Evolutionary conservation across 1,284 basidiomycete genomes (phyloP), one percentile per base, ranked within the genome.

Genomic region (Ceratobasidium sp.): DNA sequence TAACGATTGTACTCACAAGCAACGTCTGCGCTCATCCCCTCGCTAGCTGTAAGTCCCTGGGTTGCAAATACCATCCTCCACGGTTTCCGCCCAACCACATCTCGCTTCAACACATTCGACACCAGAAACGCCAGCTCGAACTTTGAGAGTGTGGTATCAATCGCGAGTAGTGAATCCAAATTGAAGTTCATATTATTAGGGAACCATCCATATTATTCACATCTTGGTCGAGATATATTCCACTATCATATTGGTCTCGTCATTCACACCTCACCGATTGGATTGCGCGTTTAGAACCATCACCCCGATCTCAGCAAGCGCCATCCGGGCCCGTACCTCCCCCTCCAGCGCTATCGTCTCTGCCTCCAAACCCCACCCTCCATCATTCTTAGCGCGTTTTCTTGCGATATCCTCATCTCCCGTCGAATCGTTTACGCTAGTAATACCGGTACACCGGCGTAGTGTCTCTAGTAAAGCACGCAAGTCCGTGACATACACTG

Each of bases 61-160:
- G 83, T 84, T 0, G 92, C 90, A 84, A 93, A 94, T 0, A 92
- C 86, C 71, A 89, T 90, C 78, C 91, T 88, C 84, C 92, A 92
- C 2, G 93, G 93, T 78, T 90, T 91, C 23, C 92, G 87, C 46
- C 93, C 93, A 0, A 92, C 89, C 0, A 91, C 89, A 82, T 94
- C 93, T 13, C 91, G 89, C 81, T 93, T 93, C 0, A 91, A 89
- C 0, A 89, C 85, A 13, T 88, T 88, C 80, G 90, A 91, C 39
- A 93, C 85, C 7, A 94, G 88, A 83, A 92, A 94, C 0, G 89
- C 90, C 5, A 94, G 86, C n/a, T 90, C 83, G 79, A 90, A 91
- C 0, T n/a, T n/a, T n/a, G n/a, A n/a, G n/a, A n/a, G n/a, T n/a
- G n/a, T n/a, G n/a, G n/a, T n/a, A n/a, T n/a, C n/a, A n/a, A n/a